phyloP scores from a whole-genome alignment of 179 eudicot genomes.

The Actinidia arguta region DNA sequence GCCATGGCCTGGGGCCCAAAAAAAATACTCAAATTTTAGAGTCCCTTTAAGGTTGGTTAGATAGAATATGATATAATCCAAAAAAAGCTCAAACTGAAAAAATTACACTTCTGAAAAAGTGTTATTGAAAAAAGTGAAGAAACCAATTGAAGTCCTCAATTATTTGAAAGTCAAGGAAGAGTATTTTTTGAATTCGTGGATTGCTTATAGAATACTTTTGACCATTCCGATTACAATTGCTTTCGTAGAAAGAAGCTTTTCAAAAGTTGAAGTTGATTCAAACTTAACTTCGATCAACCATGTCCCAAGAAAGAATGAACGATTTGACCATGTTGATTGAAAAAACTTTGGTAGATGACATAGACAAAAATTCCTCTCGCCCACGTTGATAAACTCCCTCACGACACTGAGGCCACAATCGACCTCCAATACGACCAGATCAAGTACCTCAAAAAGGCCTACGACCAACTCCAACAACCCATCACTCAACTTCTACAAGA shows the following conservation, averaged over 20 bases:
- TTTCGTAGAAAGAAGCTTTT: not conserved
- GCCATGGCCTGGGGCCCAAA: too few species aligned
- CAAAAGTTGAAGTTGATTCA: not conserved
- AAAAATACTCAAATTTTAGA: too few species aligned
- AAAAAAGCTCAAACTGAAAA: not conserved
- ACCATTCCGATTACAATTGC: not conserved
- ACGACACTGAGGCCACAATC: constrained; percentile 33
- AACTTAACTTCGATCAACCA: not conserved
- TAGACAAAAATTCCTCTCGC: constrained; percentile 14
- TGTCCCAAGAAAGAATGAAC: too few species aligned
- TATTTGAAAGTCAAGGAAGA: too few species aligned
- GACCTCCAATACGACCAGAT: constrained; percentile 25
- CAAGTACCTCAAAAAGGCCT: constrained; percentile 31
- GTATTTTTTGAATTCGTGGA: too few species aligned
- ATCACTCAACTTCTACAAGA: not conserved
- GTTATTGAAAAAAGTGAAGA: too few species aligned
- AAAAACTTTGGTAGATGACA: too few species aligned
- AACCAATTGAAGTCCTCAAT: too few species aligned
- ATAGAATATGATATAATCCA: not conserved
- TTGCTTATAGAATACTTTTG: not conserved
- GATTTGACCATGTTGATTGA: too few species aligned
- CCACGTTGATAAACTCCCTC: constrained; percentile 17
- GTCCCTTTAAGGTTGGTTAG: too few species aligned
- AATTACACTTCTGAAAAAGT: not conserved
- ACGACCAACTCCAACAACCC: constrained; percentile 28